A percentile compares a stretch with the other conserved stretches of the same genome.
These are phyloP conservation scores for Tylopilus balloui DNA, from an alignment of 768 basidiomycete genomes.

Conservation along the genomic window DNA sequence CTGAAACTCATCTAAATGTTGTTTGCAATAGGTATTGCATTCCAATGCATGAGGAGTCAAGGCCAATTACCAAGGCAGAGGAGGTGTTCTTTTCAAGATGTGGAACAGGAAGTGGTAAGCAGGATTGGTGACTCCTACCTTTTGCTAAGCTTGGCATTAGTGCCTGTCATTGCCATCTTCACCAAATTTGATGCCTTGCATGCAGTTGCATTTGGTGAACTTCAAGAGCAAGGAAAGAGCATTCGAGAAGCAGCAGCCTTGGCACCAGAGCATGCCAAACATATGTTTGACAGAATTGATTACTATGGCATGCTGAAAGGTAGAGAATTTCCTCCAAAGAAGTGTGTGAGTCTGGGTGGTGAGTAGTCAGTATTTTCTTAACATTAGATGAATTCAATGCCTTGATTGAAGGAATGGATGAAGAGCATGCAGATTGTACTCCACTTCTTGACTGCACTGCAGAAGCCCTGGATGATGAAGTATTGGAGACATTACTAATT, in stretches of 20 bases:
- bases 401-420: neutral
- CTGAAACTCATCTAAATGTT: too few species aligned
- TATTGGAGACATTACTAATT: neutral
- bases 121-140: too few species aligned
- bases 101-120: constrained; percentile 10
- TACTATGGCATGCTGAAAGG: neutral
- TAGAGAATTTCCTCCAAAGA: neutral
- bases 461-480: neutral
- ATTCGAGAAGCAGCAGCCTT: neutral
- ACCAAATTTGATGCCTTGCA: constrained; percentile 36
- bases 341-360: neutral
- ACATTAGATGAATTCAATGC: neutral
- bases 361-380: neutral
- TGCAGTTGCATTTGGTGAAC: constrained; percentile 14
- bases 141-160: too few species aligned
- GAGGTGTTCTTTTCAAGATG: constrained; percentile 28
- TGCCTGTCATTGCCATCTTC: constrained; percentile 39
- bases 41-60: constrained; percentile 19
- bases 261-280: constrained; percentile 12
- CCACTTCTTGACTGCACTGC: neutral
- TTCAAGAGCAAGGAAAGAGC: constrained; percentile 8
- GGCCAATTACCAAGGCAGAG: constrained; percentile 27
- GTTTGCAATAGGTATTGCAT: constrained; percentile 37
- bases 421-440: neutral
- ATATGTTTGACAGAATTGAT: neutral